Base-by-base conservation (phyloP, 768 basidiomycete species). In the Tulasnella sp. region DNA sequence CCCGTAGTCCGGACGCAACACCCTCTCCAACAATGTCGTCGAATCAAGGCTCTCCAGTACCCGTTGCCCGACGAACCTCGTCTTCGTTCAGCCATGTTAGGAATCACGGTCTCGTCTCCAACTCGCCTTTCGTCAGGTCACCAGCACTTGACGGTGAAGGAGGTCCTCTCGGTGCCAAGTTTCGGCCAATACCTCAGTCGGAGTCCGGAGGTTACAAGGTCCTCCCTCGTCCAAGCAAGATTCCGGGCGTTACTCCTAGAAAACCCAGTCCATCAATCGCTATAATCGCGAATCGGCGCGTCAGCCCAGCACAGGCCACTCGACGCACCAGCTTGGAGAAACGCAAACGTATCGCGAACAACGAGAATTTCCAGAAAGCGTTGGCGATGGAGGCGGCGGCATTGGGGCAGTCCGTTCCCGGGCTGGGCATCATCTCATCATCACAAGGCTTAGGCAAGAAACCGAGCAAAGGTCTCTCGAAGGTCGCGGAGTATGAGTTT, bases 11-110 rank as follows among this genome's bases (percentile, higher is more conserved):
- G 28, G 77, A 78, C 69, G 77, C 34, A 69, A 41, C 50, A 41
- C 40, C 54, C 24, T 41, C 77, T 28, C 48, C 50, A 22, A 41
- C 77, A 1, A 24, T 78, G 31, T 40, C 50, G 9, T 42, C 50
- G 34, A 40, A 31, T 58, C 50, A 78, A 60, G 42, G 58, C 76
- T 58, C 48, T 31, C 48, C 42, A 77, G 40, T 22, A 14, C 48
- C 37, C 11, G 20, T 16, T 64, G 91, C 92, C 74, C 91, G 94
- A 44, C 90, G 94, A 64, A 89, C 90, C 22, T 94, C 93, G 11
- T 92, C 91, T 60, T 94, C 93, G 85, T 96, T 92, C 86, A 92
- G 90, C 82, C 94, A 94, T 85, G 89, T 95, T 82, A 90, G 89
- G 83, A 92, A 88, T 83, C 94, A 92, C 85, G 92, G 93, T 84